Percentiles rank a stretch among this genome's conserved stretches.
phyloP scores from a whole-genome alignment of 441 rosid species.

The Euphorbia schlechtendalii region DNA sequence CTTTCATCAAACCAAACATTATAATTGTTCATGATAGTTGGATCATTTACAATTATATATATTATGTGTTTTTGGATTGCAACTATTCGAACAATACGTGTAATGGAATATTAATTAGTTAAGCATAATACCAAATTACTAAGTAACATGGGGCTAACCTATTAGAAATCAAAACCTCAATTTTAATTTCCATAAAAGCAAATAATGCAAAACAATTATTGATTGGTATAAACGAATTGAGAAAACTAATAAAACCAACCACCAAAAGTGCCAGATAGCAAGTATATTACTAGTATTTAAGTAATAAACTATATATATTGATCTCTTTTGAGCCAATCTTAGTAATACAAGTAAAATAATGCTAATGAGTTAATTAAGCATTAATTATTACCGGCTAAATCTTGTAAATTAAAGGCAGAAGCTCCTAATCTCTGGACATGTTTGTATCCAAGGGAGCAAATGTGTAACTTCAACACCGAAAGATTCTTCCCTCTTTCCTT shows the following conservation, averaged over 20 bases:
- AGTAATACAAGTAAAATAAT: too few species aligned
- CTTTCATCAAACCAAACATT: too few species aligned
- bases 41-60: too few species aligned
- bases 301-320: constrained; percentile 5
- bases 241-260: not conserved
- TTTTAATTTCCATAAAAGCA: not conserved
- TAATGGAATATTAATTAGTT: constrained; percentile 3
- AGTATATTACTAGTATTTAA: constrained; percentile 18
- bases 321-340: constrained; percentile 19
- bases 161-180: not conserved
- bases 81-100: too few species aligned
- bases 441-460: constrained; percentile 30
- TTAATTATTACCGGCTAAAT: too few species aligned
- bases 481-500: constrained; percentile 27
- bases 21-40: too few species aligned
- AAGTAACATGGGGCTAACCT: too few species aligned
- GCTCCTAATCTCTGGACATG: constrained; percentile 36
- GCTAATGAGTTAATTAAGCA: too few species aligned
- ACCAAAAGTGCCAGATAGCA: constrained; percentile 18
- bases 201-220: constrained; percentile 8
- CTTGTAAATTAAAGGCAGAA: constrained; percentile 12
- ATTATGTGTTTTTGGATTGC: too few species aligned
- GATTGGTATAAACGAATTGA: not conserved
- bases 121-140: too few species aligned
- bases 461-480: constrained; percentile 22